Evolutionary conservation across 495 filamentous ascomycete genomes (phyloP).

Genomic region (Chaetomium tenue): DNA sequence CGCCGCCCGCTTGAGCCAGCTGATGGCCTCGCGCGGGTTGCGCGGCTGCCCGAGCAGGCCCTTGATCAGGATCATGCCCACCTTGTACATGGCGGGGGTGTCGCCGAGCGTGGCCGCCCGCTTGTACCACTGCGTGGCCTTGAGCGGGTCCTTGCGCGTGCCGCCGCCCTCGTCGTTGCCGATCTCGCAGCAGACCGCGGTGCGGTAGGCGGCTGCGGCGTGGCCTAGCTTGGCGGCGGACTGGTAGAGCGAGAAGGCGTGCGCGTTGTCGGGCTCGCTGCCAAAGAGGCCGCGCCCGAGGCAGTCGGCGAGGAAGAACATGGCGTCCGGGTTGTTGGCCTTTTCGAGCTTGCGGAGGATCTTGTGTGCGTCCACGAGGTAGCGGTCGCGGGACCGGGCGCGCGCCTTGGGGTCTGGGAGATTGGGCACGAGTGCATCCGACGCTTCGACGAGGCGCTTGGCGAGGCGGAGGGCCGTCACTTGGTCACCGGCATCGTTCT

Average conservation of each 20-base stretch:
- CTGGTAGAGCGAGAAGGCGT: slow-evolving; percentile 90
- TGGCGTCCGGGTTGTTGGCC: slow-evolving; percentile 68
- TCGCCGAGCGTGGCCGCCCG: slow-evolving; percentile 87
- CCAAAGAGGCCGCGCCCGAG: slow-evolving; percentile 67
- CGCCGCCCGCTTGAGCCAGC: slow-evolving; percentile 89
- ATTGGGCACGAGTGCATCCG: slow-evolving; percentile 67
- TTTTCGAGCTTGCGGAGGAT: slow-evolving; percentile 80
- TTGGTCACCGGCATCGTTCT: slow-evolving; percentile 68
- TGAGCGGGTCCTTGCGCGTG: slow-evolving; percentile 82
- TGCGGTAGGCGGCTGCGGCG: slow-evolving; percentile 82
- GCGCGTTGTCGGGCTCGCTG: slow-evolving; percentile 74
- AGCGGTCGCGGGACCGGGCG: slow-evolving; percentile 77
- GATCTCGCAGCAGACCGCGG: slow-evolving; percentile 95
- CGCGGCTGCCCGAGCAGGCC: slow-evolving; percentile 87
- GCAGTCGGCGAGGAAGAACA: slow-evolving; percentile 91
- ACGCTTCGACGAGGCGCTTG: slow-evolving; percentile 83
- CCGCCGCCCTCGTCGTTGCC: slow-evolving; percentile 92
- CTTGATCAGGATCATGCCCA: slow-evolving; percentile 93
- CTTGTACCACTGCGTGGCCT: slow-evolving; percentile 97
- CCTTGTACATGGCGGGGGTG: slow-evolving; percentile 94
- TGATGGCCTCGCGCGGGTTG: slow-evolving; percentile 79
- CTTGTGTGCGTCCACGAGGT: slow-evolving; percentile 81
- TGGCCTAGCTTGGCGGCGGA: slow-evolving; percentile 88
- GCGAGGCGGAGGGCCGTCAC: slow-evolving; percentile 69
- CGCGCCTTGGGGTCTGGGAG: slow-evolving; percentile 73